These are phyloP conservation scores for Mucor irregularis DNA, from an alignment of 371 early-diverging fungal species.

Conservation along the genomic window DNA sequence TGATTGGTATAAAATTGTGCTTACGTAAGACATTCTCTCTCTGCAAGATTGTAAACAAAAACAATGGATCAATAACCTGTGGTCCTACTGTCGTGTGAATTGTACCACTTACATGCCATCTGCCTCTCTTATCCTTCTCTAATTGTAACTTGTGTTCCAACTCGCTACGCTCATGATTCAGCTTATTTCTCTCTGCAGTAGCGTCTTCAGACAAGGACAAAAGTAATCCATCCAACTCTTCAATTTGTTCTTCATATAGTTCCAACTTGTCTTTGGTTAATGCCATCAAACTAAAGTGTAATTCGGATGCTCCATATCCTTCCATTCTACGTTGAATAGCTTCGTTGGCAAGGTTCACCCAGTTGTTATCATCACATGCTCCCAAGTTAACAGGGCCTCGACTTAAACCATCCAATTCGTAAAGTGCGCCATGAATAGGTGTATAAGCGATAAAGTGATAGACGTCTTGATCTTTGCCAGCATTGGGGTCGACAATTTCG, in stretches of 20 bases:
- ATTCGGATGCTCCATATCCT: constrained; percentile 62
- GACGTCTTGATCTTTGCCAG: constrained; percentile 73
- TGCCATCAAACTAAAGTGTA: constrained; percentile 90
- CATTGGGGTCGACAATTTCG: constrained; percentile 58
- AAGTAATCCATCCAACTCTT: constrained; percentile 45
- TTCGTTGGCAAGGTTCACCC: constrained; percentile 70
- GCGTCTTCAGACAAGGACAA: constrained; percentile 47
- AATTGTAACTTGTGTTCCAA: constrained; percentile 47
- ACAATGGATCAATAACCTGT: neutral
- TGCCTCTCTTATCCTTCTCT: constrained; percentile 50
- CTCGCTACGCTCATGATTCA: constrained; percentile 28
- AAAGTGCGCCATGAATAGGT: constrained; percentile 76
- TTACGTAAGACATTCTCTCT: constrained; percentile 75
- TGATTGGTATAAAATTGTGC: constrained; percentile 84
- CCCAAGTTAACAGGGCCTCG: constrained; percentile 70
- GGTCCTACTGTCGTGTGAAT: too few species aligned
- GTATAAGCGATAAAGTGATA: constrained; percentile 91
- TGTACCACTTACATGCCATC: constrained; percentile 48
- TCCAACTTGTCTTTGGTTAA: constrained; percentile 69
- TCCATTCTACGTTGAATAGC: constrained; percentile 77
- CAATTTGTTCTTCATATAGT: constrained; percentile 52
- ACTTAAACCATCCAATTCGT: constrained; percentile 88
- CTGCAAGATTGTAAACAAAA: constrained; percentile 14
- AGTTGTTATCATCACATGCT: constrained; percentile 61
- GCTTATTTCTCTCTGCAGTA: constrained; percentile 22